Conservation (phyloP, 345 rosid species). For the Salix udensis region DNA sequence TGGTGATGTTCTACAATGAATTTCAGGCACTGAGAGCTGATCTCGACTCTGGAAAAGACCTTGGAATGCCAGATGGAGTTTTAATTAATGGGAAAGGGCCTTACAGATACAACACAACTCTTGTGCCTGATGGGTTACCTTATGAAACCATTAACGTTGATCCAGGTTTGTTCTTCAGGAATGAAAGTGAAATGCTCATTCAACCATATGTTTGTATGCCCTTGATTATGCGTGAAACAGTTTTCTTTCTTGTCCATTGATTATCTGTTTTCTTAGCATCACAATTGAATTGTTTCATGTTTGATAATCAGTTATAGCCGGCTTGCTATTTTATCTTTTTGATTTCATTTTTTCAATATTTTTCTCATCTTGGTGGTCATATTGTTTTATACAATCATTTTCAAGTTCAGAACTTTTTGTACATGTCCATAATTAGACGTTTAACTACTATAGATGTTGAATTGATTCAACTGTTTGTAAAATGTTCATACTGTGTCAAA, state of each 20-base stretch:
- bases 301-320: not conserved
- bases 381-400: not conserved
- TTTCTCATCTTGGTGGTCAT: not conserved
- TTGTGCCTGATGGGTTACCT: constrained; percentile 75
- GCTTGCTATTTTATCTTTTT: no score
- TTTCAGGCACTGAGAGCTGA: constrained; percentile 60
- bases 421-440: not conserved
- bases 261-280: not conserved
- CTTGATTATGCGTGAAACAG: not conserved
- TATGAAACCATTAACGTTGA: constrained; percentile 62
- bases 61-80: constrained; percentile 96
- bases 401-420: not conserved
- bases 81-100: constrained; percentile 96
- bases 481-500: not conserved
- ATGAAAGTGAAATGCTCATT: not conserved
- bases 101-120: constrained; percentile 59
- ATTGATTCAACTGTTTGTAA: not conserved
- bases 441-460: not conserved
- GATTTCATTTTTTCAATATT: not conserved
- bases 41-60: constrained; percentile 81
- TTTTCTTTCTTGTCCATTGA: constrained; percentile 3
- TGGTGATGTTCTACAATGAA: not conserved
- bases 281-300: not conserved
- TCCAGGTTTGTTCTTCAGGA: constrained; percentile 47
- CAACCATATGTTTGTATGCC: not conserved